Base-by-base conservation (phyloP, 164 flowering plant genomes). In the Berberis thunbergii region DNA sequence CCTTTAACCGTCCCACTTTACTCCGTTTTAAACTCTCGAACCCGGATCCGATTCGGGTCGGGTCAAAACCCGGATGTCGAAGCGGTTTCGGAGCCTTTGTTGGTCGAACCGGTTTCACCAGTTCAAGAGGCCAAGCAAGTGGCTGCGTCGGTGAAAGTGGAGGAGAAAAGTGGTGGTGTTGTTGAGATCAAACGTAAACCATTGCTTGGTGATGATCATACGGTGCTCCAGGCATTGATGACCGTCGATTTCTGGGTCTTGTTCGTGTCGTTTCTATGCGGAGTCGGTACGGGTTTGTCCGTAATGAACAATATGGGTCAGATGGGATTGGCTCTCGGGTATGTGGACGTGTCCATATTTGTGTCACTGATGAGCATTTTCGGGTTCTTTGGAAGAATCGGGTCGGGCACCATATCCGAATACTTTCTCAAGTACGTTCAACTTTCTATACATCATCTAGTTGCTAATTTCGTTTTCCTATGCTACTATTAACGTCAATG, bases 251-350 rank as follows among this genome's bases (percentile, higher is more conserved):
- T 89, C 60, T 92, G 96, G 98, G 57, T 92, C 1, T 57, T 89
- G 72, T 89, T 92, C 55, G 72, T 77, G 6, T 86, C 96, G 61
- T 92, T 92, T 72, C 73, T 92, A 8, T 89, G 93, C 42, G 96
- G 98, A 4, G 98, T 92, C 7, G 96, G 98, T 2, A 87, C 98
- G 1, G 98, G 98, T 3, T 64, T 92, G 78, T 80, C 95, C 0
- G 98, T 89, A 64, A 84, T 84, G 93, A 92, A 92, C 68, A 92
- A 89, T 46, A 70, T 89, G 89, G 96, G 89, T 0, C 98, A 92
- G 77, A 92, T 92, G 69, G 98, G 95, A 2, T 60, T 81, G 46
- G 91, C 98, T 1, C 85, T 92, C 9, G 96, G 98, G 2, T 83
- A 86, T 70, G 67, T 65, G 13, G 96, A 92, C 58, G 96, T 92